These are phyloP conservation scores for Pleurotus tuoliensis DNA, from an alignment of 768 basidiomycete genomes.

Conservation along the genomic window DNA sequence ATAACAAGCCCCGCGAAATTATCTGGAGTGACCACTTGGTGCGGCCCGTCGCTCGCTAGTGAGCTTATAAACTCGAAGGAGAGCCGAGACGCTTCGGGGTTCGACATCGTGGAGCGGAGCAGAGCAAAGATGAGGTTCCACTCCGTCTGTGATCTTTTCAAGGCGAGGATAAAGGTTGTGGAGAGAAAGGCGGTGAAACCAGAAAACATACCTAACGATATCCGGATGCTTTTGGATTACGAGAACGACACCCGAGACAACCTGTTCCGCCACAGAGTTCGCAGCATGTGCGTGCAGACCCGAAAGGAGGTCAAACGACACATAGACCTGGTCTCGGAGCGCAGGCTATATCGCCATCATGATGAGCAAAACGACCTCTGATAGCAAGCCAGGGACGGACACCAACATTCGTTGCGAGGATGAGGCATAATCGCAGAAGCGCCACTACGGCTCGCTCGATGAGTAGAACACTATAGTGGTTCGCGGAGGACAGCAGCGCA, in stretches of 20 bases:
- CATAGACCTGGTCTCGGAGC: conserved; percentile 89
- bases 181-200: too few relatives aligned
- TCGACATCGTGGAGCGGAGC: conserved; percentile 78
- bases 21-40: conserved; percentile 63
- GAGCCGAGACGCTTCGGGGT: conserved; percentile 82
- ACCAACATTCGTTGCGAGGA: conserved; percentile 75
- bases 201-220: conserved; percentile 53
- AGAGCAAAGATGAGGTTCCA: conserved; percentile 93
- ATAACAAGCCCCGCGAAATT: conserved; percentile 80
- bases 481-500: conserved; percentile 68
- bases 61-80: conserved; percentile 76
- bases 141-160: conserved; percentile 78
- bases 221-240: conserved; percentile 75
- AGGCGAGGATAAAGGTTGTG: background rate
- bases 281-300: conserved; percentile 74
- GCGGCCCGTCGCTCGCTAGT: conserved; percentile 58
- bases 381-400: background rate
- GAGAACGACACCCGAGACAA: conserved; percentile 73
- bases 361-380: conserved; percentile 7
- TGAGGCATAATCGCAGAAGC: conserved; percentile 76
- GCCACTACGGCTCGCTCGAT: conserved; percentile 94
- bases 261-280: conserved; percentile 87
- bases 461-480: conserved; percentile 83
- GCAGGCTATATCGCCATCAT: conserved; percentile 45
- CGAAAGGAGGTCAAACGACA: conserved; percentile 88